Percentiles rank a stretch among this genome's conserved stretches.
phyloP scores from a whole-genome alignment of 148 eudicot species.

The Camellia granthamiana region DNA sequence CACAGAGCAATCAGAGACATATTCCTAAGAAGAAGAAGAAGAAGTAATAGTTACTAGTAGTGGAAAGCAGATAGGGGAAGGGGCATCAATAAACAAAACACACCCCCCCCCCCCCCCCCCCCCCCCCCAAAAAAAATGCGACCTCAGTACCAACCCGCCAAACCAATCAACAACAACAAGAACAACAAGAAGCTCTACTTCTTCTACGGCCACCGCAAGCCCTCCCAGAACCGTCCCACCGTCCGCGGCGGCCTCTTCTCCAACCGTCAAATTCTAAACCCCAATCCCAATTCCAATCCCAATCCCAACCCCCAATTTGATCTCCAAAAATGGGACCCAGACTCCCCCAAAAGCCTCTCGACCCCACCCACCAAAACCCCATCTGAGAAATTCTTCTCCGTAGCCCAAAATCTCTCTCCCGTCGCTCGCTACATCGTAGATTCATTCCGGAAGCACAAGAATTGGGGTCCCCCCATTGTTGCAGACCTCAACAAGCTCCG shows the following conservation, averaged over 20 bases:
- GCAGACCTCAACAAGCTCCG: conserved; percentile 71
- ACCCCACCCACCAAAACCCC: conserved; percentile 25
- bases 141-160: conserved; percentile 47
- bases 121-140: conserved; percentile 39
- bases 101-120: too few relatives aligned
- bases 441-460: conserved; percentile 60
- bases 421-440: conserved; percentile 80
- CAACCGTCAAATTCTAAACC: conserved; percentile 65
- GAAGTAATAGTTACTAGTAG: too few relatives aligned
- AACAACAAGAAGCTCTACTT: conserved; percentile 47
- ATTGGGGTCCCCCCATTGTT: conserved; percentile 63
- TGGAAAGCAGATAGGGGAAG: too few relatives aligned
- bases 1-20: too few relatives aligned
- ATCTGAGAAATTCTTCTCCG: conserved; percentile 54
- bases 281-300: conserved; percentile 16
- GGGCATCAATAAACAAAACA: too few relatives aligned
- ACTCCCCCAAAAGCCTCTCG: conserved; percentile 23
- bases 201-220: conserved; percentile 74
- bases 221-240: conserved; percentile 74
- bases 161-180: conserved; percentile 9
- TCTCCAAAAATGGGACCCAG: conserved; percentile 73
- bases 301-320: conserved; percentile 28
- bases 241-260: conserved; percentile 82
- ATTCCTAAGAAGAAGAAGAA: too few relatives aligned
- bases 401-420: conserved; percentile 62